Evolutionary conservation across 257 asterid species (phyloP).

Genomic region (Salvia splendens): DNA sequence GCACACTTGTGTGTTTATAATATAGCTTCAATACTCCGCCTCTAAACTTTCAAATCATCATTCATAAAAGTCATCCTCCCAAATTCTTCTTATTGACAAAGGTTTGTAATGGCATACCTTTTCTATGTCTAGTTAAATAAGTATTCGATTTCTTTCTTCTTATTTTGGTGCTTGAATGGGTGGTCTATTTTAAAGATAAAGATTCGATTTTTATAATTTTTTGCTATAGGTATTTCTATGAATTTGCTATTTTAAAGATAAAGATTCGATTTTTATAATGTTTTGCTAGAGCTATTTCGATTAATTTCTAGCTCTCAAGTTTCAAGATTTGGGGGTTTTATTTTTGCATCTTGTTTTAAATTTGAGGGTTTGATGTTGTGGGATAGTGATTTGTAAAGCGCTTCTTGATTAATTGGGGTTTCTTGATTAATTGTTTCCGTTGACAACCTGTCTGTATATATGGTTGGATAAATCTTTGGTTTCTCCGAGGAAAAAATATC

Average conservation of each 20-base stretch:
- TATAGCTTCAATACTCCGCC: constrained; percentile 34
- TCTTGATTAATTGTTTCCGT: neutral
- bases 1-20: neutral
- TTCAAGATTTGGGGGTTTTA: no score
- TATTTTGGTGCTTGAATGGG: no score
- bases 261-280: neutral
- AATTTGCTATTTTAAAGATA: no score
- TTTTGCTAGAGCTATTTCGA: no score
- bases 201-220: neutral
- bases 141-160: no score
- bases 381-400: neutral
- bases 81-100: constrained; percentile 5
- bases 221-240: no score
- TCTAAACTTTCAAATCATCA: no score
- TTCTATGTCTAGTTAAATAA: neutral
- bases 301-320: no score
- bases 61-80: neutral
- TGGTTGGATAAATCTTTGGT: constrained; percentile 33
- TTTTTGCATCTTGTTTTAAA: constrained; percentile 6
- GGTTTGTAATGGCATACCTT: constrained; percentile 33
- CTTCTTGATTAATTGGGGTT: constrained; percentile 21
- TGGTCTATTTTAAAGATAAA: neutral
- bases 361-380: neutral
- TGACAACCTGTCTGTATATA: constrained; percentile 34
- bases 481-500: constrained; percentile 26